These are phyloP conservation scores for Ascochyta lentis DNA, from an alignment of 2,329 filamentous ascomycete species.

Conservation along the genomic window DNA sequence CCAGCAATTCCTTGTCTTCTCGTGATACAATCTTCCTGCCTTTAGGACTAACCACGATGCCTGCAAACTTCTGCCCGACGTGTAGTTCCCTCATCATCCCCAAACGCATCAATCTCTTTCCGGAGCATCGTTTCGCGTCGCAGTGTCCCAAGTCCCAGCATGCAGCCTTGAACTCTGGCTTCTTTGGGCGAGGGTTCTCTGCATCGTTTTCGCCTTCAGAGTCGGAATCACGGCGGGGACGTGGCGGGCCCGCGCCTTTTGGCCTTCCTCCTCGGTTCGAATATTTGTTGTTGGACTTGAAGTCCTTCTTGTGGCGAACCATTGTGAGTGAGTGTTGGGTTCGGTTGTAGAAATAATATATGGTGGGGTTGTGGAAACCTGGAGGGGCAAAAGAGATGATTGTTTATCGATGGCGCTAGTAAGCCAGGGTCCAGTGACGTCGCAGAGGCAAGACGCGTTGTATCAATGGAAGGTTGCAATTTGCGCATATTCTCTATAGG, in stretches of 20 bases:
- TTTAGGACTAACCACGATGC: slow-evolving; percentile 95
- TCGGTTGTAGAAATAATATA: background rate
- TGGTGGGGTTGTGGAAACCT: slow-evolving; percentile 7
- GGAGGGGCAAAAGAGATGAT: slow-evolving; percentile 32
- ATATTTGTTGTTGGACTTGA: slow-evolving; percentile 75
- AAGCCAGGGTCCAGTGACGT: slow-evolving; percentile 22
- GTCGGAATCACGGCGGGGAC: slow-evolving; percentile 39
- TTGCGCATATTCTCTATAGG: background rate
- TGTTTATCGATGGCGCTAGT: slow-evolving; percentile 33
- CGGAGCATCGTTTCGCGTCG: slow-evolving; percentile 94
- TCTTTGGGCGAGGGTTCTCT: slow-evolving; percentile 42
- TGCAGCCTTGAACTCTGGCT: slow-evolving; percentile 82
- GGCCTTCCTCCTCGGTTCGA: slow-evolving; percentile 54
- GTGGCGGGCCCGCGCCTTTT: slow-evolving; percentile 63
- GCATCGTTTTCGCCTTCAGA: slow-evolving; percentile 30
- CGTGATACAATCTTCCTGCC: slow-evolving; percentile 85
- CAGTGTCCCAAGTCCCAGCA: slow-evolving; percentile 99
- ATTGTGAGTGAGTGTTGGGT: slow-evolving; percentile 56
- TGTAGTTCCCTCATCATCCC: slow-evolving; percentile 93
- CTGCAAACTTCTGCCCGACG: slow-evolving; percentile 88
- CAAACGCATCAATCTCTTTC: slow-evolving; percentile 90
- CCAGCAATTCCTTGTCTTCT: slow-evolving; percentile 80
- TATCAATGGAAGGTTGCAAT: background rate
- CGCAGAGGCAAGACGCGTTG: background rate
- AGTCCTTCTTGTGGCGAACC: slow-evolving; percentile 97